phyloP scores from a whole-genome alignment of 2,329 filamentous ascomycete species.

The Zymoseptoria pseudotritici region DNA sequence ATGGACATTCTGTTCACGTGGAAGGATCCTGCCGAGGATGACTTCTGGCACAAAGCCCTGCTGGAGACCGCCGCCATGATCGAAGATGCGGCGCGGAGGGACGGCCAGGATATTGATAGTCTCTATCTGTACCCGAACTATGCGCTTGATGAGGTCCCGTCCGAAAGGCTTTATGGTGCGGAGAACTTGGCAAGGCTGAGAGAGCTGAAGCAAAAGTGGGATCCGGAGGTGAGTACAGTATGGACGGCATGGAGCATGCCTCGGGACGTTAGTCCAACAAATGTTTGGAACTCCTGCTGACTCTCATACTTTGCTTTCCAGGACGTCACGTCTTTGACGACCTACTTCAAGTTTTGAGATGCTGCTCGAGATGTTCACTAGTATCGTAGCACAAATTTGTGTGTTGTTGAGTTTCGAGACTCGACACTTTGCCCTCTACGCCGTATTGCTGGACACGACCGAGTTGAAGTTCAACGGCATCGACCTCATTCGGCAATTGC shows the following conservation, averaged over 20 bases:
- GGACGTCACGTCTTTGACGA: not conserved
- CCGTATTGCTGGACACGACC: too few species aligned
- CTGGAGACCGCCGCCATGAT: not conserved
- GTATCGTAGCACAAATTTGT: too few species aligned
- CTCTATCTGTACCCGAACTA: not conserved
- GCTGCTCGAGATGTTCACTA: too few species aligned
- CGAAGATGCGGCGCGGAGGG: not conserved
- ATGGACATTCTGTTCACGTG: not conserved
- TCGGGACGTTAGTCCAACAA: not conserved
- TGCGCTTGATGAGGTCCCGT: not conserved
- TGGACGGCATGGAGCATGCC: not conserved
- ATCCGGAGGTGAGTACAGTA: not conserved
- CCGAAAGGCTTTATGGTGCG: not conserved
- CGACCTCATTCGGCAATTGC: too few species aligned
- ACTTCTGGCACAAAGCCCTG: not conserved
- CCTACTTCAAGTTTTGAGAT: not conserved
- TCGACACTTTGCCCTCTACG: too few species aligned
- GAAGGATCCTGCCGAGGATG: not conserved
- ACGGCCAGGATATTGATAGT: not conserved
- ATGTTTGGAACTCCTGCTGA: not conserved
- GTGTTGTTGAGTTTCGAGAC: too few species aligned
- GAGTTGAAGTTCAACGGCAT: too few species aligned
- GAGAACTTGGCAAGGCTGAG: not conserved
- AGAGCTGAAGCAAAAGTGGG: not conserved
- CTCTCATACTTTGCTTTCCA: not conserved